Conservation (phyloP, 495 filamentous ascomycete species). For the Astrothelium subdiscretum region DNA sequence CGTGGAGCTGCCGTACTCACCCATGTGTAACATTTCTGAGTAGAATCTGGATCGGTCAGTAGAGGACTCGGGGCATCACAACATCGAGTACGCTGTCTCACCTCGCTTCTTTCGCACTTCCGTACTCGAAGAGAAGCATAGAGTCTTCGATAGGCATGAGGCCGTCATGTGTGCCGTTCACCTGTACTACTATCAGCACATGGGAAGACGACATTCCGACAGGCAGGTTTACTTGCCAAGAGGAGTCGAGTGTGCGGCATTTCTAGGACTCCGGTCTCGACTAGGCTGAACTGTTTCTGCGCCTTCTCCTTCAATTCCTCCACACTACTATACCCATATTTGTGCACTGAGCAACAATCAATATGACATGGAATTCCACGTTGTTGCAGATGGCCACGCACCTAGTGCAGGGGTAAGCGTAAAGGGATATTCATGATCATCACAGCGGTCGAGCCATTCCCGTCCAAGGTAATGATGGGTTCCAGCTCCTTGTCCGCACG, state of each 20-base stretch:
- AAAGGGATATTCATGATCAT: conserved; percentile 73
- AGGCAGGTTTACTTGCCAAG: conserved; percentile 37
- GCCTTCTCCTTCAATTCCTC: conserved; percentile 48
- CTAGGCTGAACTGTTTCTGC: conserved; percentile 59
- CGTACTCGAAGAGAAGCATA: conserved; percentile 57
- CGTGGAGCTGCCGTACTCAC: neutral
- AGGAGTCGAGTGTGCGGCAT: conserved; percentile 49
- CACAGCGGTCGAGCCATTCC: conserved; percentile 52
- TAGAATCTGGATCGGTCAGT: conserved; percentile 7
- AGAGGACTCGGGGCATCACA: conserved; percentile 6
- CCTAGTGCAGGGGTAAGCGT: conserved; percentile 15
- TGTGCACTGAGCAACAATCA: conserved; percentile 18
- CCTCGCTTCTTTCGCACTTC: conserved; percentile 59
- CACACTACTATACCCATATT: conserved; percentile 51
- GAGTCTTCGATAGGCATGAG: conserved; percentile 69
- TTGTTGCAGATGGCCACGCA: conserved; percentile 4
- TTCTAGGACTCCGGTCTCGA: conserved; percentile 51
- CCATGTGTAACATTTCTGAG: conserved; percentile 16
- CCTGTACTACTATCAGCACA: neutral
- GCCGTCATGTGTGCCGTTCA: conserved; percentile 53
- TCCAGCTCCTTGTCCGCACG: conserved; percentile 60
- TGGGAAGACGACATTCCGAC: neutral
- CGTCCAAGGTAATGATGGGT: conserved; percentile 54
- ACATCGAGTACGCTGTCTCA: neutral
- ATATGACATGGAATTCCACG: neutral